These are phyloP conservation scores for Simmondsia chinensis DNA, from an alignment of 148 eudicot species.

Conservation along the genomic window DNA sequence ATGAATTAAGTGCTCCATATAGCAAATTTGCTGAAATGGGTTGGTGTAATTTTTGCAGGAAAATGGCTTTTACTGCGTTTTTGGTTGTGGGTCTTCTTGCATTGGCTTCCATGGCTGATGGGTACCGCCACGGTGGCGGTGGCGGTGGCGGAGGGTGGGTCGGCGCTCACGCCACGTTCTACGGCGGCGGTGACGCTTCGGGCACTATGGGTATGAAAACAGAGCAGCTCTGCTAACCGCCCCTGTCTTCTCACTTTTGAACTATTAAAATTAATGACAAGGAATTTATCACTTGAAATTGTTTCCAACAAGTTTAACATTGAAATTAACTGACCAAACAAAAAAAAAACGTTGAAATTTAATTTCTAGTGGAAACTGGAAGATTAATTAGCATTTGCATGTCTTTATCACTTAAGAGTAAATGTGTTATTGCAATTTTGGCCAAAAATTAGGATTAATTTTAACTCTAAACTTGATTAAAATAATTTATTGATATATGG, in stretches of 20 bases:
- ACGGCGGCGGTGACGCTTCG: conserved; percentile 70
- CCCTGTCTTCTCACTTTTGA: neutral
- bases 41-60: conserved; percentile 21
- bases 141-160: conserved; percentile 58
- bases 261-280: too few relatives aligned
- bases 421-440: too few relatives aligned
- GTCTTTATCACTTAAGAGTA: too few relatives aligned
- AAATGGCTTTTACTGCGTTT: conserved; percentile 36
- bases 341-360: too few relatives aligned
- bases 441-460: too few relatives aligned
- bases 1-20: conserved; percentile 1
- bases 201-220: conserved; percentile 64
- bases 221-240: too few relatives aligned
- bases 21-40: neutral
- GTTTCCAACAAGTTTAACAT: too few relatives aligned
- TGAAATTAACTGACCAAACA: too few relatives aligned
- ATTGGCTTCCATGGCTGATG: conserved; percentile 29
- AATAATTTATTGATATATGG: too few relatives aligned
- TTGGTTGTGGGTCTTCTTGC: conserved; percentile 35
- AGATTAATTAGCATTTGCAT: too few relatives aligned
- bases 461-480: too few relatives aligned
- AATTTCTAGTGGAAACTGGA: too few relatives aligned
- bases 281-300: neutral
- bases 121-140: conserved; percentile 17
- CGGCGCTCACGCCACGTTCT: conserved; percentile 68